Conservation (phyloP, 192 early-diverging fungal species). For the Allomyces javanicus region DNA sequence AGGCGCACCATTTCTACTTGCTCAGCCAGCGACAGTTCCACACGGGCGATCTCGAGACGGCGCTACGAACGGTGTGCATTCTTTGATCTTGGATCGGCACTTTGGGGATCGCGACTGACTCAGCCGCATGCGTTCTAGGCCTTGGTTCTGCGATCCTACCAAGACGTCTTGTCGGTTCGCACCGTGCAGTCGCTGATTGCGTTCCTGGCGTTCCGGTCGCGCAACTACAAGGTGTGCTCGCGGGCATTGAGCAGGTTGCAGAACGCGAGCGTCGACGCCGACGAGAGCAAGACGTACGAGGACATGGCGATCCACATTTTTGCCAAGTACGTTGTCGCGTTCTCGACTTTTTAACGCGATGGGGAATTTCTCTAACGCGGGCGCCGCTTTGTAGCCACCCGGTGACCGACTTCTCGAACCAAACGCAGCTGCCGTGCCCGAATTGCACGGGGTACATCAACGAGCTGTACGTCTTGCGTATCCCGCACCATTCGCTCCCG, state of each 20-base stretch:
- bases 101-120: too few species aligned
- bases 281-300: conserved; percentile 19
- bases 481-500: too few species aligned
- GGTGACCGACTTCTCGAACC: conserved; percentile 14
- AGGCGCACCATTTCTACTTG: conserved; percentile 38
- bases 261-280: conserved; percentile 10
- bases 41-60: conserved; percentile 18
- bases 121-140: conserved; percentile 12
- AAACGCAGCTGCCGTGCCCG: conserved; percentile 9
- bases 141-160: conserved; percentile 22
- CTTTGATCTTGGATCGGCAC: neutral
- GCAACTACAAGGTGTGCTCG: conserved; percentile 25
- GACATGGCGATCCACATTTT: conserved; percentile 31
- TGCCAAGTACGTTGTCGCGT: conserved; percentile 14
- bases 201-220: conserved; percentile 22
- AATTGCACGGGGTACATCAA: conserved; percentile 14
- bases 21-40: conserved; percentile 35
- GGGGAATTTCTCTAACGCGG: neutral
- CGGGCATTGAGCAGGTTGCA: conserved; percentile 32
- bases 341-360: conserved; percentile 1
- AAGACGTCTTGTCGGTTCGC: conserved; percentile 25
- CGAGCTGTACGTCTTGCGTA: conserved; percentile 8
- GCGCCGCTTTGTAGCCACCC: neutral
- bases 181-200: conserved; percentile 25
- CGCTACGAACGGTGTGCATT: conserved; percentile 23